Conservation (phyloP, 1,284 basidiomycete genomes). For the Irpex sp. region DNA sequence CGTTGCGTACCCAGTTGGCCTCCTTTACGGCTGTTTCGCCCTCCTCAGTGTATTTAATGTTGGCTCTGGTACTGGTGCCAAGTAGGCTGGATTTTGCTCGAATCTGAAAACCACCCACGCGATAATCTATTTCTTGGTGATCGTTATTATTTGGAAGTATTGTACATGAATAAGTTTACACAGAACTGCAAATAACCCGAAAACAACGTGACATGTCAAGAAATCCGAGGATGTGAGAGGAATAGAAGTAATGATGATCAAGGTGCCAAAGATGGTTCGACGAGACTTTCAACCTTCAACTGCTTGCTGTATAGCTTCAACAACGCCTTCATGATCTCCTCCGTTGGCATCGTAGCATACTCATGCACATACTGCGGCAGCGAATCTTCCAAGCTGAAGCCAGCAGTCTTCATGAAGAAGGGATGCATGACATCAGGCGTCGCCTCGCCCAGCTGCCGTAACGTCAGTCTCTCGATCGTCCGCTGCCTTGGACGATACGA, state of each 20-base stretch:
- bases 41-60: slow-evolving; percentile 80
- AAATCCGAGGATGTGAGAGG: no score
- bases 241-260: background rate
- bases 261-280: background rate
- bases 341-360: slow-evolving; percentile 77
- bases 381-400: slow-evolving; percentile 74
- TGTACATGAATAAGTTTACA: background rate
- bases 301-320: slow-evolving; percentile 79
- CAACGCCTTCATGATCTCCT: slow-evolving; percentile 81
- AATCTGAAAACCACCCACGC: no score
- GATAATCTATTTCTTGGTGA: background rate
- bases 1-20: slow-evolving; percentile 89
- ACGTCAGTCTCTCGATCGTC: slow-evolving; percentile 67
- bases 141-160: background rate
- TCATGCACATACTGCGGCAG: slow-evolving; percentile 83
- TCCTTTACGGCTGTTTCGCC: slow-evolving; percentile 91
- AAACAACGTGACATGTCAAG: background rate
- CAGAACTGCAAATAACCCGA: background rate
- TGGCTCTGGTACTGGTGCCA: slow-evolving; percentile 16
- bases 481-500: slow-evolving; percentile 49
- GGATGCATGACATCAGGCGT: slow-evolving; percentile 86
- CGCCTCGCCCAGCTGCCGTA: slow-evolving; percentile 81
- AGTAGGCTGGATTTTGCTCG: slow-evolving; percentile 11
- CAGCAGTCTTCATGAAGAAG: slow-evolving; percentile 80
- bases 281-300: slow-evolving; percentile 29